Evolutionary conservation across 306 rosid genomes (phyloP), one percentile per base, ranked within the genome.

Genomic region (Alnus glutinosa): DNA sequence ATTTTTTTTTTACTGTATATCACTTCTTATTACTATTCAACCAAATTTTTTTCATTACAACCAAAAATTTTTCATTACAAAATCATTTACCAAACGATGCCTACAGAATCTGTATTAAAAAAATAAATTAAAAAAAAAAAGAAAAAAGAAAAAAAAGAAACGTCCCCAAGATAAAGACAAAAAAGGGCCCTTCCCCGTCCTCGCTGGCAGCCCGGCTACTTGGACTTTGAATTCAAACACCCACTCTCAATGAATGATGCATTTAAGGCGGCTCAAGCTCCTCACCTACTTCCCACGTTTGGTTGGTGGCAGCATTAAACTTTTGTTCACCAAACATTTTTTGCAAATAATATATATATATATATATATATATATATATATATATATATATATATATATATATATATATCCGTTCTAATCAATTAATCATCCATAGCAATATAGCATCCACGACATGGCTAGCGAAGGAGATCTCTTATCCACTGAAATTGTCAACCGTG

Each of bases 401-500:
- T 73, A 68, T 52, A 66, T 11, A 47, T 44, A 2, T 23, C 42
- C 69, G 44, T 70, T 73, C 76, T 2, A 19, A 42, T 52, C 15
- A 16, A 23, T 30, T 18, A 23, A 23, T 23, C 28, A 23, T 23
- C 28, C 28, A 23, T 23, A 23, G 11, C 16, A 23, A 23, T 10
- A 55, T 66, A 16, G 37, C 74, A 39, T 4, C 36, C 49, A 46
- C 1, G 48, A 75, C 30, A 94, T 93, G 97, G 94, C 88, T 1
- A 89, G 48, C 9, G 99, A 96, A 72, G 70, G 91, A 57, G 97
- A 91, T 58, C 86, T 91, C 10, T 77, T 96, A 36, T 91, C 97
- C 16, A 92, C 99, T 0, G 97, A 96, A 88, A 96, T 96, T 36
- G 97, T 93, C 39, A 96, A 93, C 86, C 89, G 96, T 0, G 99